Evolutionary conservation across 2,329 filamentous ascomycete genomes (phyloP).

Genomic region (Paraphoma chrysanthemicola): DNA sequence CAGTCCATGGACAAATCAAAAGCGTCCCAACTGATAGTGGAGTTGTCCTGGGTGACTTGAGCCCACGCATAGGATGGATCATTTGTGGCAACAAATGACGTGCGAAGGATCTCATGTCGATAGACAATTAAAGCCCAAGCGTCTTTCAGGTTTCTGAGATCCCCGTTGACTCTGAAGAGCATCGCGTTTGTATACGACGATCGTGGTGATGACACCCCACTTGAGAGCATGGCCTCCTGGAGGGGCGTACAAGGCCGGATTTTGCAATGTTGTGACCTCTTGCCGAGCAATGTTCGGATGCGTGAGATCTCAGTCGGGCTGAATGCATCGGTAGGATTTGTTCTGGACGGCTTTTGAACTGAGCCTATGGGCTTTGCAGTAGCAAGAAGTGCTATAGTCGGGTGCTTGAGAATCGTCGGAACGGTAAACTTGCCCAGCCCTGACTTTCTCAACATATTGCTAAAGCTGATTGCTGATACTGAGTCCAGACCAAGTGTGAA

Average conservation of each 20-base stretch:
- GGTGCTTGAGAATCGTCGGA: constrained; percentile 72
- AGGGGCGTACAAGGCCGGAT: constrained; percentile 85
- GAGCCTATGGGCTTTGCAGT: not conserved
- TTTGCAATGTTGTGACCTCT: constrained; percentile 52
- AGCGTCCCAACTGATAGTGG: constrained; percentile 11
- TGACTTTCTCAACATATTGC: constrained; percentile 60
- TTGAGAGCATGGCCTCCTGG: constrained; percentile 85
- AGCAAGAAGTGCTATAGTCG: constrained; percentile 70
- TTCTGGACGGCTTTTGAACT: not conserved
- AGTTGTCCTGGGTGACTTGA: constrained; percentile 71
- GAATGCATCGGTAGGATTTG: constrained; percentile 18
- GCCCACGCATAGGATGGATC: constrained; percentile 68
- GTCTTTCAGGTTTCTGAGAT: constrained; percentile 58
- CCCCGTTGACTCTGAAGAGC: constrained; percentile 64
- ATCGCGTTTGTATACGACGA: constrained; percentile 76
- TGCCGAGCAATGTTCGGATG: constrained; percentile 19
- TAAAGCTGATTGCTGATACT: constrained; percentile 76
- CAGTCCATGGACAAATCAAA: not conserved
- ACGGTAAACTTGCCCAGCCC: constrained; percentile 64
- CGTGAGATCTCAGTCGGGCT: constrained; percentile 13
- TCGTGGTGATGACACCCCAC: constrained; percentile 51
- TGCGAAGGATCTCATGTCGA: constrained; percentile 79
- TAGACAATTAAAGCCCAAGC: constrained; percentile 69
- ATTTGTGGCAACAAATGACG: constrained; percentile 74
- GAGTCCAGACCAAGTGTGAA: constrained; percentile 83